Base-by-base conservation (phyloP, 495 filamentous ascomycete species). In the Neurospora intermedia region DNA sequence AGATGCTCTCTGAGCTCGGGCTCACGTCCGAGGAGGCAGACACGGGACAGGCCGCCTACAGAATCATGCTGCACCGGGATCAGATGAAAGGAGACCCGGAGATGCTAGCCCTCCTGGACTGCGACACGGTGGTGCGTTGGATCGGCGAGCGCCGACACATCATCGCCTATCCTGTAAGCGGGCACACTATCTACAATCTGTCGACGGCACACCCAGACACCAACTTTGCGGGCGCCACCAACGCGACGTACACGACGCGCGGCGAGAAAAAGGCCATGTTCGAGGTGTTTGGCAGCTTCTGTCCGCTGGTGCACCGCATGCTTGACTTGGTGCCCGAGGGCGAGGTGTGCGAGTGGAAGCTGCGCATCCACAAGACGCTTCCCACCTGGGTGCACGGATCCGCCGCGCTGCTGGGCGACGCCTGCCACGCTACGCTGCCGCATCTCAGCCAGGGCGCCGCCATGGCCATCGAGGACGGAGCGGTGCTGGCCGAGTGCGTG, bases 401-500 rank as follows among this genome's bases (percentile, higher is more conserved):
- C 66, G 87, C 88, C n/a, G 91, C 91, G 23, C 88, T 94, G 4
- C 82, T 94, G 20, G 92, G 92, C 54, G 93, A 94, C 79, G 90
- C 93, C 4, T 93, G 91, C 80, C 91, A 94, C 79, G 90, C 91
- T 4, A 94, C 91, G 39, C 86, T 94, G 39, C 92, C 92, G 39
- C 91, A 94, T 74, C 82, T 92, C 16, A 88, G 87, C 41, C 92
- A 94, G 84, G 92, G 92, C n/a, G 92, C 91, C 39, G 92, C 92
- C n/a, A 91, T 93, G 84, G 92, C 91, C 39, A 91, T 94, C 71
- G 93, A 96, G 82, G 91, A 94, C 77, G 91, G 88, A 18, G 91
- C 88, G 31, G 91, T 92, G 31, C 80, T 94, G 10, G 90, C 87
- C n/a, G 88, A 89, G 43, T 87, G 88, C 42, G 87, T 95, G 10